phyloP scores from a whole-genome alignment of 352 stramenopile species.

The Phytophthora idaei region DNA sequence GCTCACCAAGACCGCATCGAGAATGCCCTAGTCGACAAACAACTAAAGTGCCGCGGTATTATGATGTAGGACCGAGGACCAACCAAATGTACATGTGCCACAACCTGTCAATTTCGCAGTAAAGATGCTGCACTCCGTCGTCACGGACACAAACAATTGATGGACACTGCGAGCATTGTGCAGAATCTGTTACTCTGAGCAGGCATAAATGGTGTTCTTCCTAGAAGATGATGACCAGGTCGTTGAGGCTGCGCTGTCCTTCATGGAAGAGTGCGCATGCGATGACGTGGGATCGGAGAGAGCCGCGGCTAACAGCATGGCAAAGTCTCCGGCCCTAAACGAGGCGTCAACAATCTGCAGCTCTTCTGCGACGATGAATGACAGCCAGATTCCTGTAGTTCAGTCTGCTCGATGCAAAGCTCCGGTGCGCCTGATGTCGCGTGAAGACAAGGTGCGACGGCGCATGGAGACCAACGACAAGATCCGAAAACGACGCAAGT shows the following conservation, averaged over 20 bases:
- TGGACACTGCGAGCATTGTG: no score
- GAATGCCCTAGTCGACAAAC: conserved; percentile 31
- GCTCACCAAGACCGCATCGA: conserved; percentile 43
- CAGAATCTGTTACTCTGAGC: background rate
- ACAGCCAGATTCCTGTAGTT: conserved; percentile 2
- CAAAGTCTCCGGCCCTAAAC: no score
- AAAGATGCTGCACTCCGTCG: background rate
- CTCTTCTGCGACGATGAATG: conserved; percentile 1
- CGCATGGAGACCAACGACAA: conserved; percentile 24
- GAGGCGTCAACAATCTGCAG: no score
- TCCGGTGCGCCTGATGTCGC: conserved; percentile 10
- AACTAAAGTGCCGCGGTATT: conserved; percentile 11
- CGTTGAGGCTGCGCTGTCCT: conserved; percentile 30
- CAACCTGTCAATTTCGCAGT: background rate
- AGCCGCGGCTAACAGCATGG: no score
- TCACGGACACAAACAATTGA: background rate
- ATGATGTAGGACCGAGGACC: background rate
- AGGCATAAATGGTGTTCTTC: conserved; percentile 20
- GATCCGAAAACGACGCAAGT: conserved; percentile 16
- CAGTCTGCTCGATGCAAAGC: conserved; percentile 26
- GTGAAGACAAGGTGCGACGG: conserved; percentile 11
- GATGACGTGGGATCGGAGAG: no score
- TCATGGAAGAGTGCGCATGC: background rate
- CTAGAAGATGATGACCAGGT: conserved; percentile 23
- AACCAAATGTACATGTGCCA: conserved; percentile 6